These are phyloP conservation scores for Cordyceps farinosa DNA, from an alignment of 2,329 filamentous ascomycete genomes.

Conservation along the genomic window DNA sequence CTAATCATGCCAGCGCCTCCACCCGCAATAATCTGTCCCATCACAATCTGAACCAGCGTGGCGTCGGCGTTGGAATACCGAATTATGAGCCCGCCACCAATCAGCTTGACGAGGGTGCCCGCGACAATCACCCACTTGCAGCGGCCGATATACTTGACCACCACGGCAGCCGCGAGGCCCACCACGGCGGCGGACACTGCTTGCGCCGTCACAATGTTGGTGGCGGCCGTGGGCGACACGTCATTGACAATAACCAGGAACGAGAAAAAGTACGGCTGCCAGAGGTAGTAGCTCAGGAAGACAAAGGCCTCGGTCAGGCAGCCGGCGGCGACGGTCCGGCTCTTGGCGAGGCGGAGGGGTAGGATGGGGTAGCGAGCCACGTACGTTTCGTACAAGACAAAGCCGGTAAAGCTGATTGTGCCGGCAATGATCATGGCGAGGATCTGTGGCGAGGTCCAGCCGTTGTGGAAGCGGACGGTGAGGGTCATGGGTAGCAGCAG, in stretches of 20 bases:
- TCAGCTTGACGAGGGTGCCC: constrained; percentile 41
- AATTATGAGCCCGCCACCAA: constrained; percentile 52
- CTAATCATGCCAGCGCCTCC: constrained; percentile 32
- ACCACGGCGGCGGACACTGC: constrained; percentile 20
- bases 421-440: constrained; percentile 5
- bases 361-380: neutral
- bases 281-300: constrained; percentile 10
- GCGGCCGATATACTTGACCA: constrained; percentile 7
- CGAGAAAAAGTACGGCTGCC: constrained; percentile 16
- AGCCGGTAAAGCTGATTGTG: neutral
- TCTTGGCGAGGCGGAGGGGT: neutral
- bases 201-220: constrained; percentile 2
- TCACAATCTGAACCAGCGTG: constrained; percentile 36
- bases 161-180: constrained; percentile 19
- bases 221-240: constrained; percentile 9
- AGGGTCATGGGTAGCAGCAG: constrained; percentile 13
- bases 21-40: constrained; percentile 29
- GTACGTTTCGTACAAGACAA: constrained; percentile 5
- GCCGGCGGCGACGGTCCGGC: constrained; percentile 7
- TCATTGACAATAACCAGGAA: constrained; percentile 8
- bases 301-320: constrained; percentile 11
- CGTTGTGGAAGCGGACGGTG: constrained; percentile 4
- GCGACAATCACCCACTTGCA: constrained; percentile 12
- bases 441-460: constrained; percentile 6
- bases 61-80: constrained; percentile 47